A percentile compares a stretch with the other conserved stretches of the same genome.
Evolutionary conservation across 345 rosid genomes (phyloP).

Genomic region (Fremontodendron californicum): DNA sequence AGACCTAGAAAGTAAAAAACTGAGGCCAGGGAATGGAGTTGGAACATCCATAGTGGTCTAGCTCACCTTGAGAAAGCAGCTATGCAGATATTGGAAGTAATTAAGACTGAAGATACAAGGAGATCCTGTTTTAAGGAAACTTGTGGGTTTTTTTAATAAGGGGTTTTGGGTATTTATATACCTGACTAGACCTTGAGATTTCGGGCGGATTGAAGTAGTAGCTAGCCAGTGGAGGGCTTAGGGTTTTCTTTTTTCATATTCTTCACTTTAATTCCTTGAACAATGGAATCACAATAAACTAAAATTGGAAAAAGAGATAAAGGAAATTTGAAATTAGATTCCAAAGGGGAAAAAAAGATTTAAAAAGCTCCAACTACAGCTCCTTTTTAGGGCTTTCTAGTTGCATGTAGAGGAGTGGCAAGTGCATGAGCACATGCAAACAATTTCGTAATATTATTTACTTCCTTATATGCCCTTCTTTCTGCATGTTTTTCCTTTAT

Average conservation of each 20-base stretch:
- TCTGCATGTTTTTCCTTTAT: not conserved
- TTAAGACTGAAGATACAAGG: not conserved
- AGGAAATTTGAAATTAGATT: constrained; percentile 29
- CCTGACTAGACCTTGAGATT: constrained; percentile 26
- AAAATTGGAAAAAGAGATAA: constrained; percentile 24
- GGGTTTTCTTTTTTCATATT: constrained; percentile 36
- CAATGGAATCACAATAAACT: constrained; percentile 31
- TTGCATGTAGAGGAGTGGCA: constrained; percentile 18
- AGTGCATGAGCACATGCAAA: constrained; percentile 17
- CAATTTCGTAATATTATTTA: not conserved
- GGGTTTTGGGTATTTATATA: constrained; percentile 32
- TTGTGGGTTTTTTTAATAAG: constrained; percentile 25
- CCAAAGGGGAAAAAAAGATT: constrained; percentile 14
- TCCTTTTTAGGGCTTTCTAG: constrained; percentile 21
- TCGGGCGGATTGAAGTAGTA: constrained; percentile 26
- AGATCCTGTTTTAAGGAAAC: constrained; percentile 7
- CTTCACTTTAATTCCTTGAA: constrained; percentile 34
- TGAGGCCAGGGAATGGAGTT: not conserved
- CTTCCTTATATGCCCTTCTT: constrained; percentile 10
- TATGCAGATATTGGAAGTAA: not conserved
- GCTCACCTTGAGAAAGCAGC: constrained; percentile 14
- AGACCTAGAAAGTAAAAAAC: not conserved
- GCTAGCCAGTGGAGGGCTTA: constrained; percentile 14
- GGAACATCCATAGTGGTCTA: not conserved
- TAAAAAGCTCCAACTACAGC: constrained; percentile 18